Conservation (phyloP, 1,284 basidiomycete species). For the Cryptococcus sp. region DNA sequence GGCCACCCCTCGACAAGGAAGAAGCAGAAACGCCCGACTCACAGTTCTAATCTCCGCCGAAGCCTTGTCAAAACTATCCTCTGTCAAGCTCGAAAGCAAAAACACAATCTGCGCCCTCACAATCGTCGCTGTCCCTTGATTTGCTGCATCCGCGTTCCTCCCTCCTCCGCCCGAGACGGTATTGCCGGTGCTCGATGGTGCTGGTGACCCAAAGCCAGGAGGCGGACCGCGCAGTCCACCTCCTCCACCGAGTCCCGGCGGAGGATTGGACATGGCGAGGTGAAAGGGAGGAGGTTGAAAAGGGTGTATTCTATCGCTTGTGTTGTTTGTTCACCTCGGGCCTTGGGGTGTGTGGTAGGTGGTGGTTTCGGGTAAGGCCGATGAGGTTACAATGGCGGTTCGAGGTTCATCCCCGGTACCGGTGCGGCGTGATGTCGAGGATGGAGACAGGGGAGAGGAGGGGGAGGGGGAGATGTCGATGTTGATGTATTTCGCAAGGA, state of each 20-base stretch:
- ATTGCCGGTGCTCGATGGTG: slow-evolving; percentile 5
- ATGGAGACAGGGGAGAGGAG: background rate
- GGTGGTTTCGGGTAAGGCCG: too few species aligned
- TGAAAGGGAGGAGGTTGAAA: too few species aligned
- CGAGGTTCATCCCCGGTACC: background rate
- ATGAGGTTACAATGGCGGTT: background rate
- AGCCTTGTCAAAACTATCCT: slow-evolving; percentile 90
- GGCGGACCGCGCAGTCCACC: slow-evolving; percentile 40
- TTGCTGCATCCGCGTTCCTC: slow-evolving; percentile 11
- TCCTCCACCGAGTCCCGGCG: slow-evolving; percentile 10
- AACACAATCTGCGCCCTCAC: slow-evolving; percentile 70
- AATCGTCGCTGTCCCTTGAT: slow-evolving; percentile 42
- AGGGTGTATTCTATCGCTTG: background rate
- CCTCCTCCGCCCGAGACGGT: too few species aligned
- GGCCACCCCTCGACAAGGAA: too few species aligned
- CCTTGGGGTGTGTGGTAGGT: background rate
- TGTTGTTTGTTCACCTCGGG: background rate
- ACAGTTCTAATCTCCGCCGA: slow-evolving; percentile 86
- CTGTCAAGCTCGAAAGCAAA: slow-evolving; percentile 82
- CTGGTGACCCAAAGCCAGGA: slow-evolving; percentile 36
- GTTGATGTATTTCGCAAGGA: too few species aligned
- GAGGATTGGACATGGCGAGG: slow-evolving; percentile 24
- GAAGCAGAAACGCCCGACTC: slow-evolving; percentile 41
- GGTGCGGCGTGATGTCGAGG: background rate
- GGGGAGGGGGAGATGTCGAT: background rate